Base-by-base conservation (phyloP, 2,329 filamentous ascomycete genomes). In the Boeremia lycopersici region DNA sequence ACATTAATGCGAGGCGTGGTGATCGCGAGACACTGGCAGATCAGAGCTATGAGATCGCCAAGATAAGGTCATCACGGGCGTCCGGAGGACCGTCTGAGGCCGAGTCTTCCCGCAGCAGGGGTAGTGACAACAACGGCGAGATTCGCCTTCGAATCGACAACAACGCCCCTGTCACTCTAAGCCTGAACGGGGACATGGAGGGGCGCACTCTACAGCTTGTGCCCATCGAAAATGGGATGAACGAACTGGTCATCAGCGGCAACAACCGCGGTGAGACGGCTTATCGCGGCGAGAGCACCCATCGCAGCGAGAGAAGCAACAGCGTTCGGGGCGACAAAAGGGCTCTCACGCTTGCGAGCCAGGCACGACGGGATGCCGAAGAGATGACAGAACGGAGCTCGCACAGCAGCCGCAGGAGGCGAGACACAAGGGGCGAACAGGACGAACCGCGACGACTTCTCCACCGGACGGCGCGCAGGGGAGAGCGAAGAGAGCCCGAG, bases 121-220 rank as follows among this genome's bases (percentile, higher is more conserved):
- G 66, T 25, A 69, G 67, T 42, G 70, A 72, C 23, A 65, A 59
- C 35, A 68, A 68, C 29, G 71, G 70, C 15, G 72, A 74, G 48
- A 72, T 76, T 43, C 70, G 71, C 30, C 66, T 76, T 23, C 65
- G 67, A n/a, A 64, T 76, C 11, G 70, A 71, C 49, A 65, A 69
- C 15, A 65, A 70, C 25, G 65, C 67, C 19, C 67, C 68, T 28
- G 60, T 73, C 30, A 72, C 64, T 34, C 61, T 76, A 31, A 66
- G 69, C 17, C 68, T 76, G 49, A 70, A 69, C 34, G 73, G 73
- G 28, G 71, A 75, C 29, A 74, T 74, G 69, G 72, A 75, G 47
- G 72, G 72, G 12, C 72, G 73, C 44, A 73, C 64, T 9, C 58
- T 75, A 25, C 65, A 65, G n/a, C 54, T 76, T 35, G 59, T 69